Evolutionary conservation across 1,284 basidiomycete genomes (phyloP).

Genomic region (Fistulinella cinereoalba): DNA sequence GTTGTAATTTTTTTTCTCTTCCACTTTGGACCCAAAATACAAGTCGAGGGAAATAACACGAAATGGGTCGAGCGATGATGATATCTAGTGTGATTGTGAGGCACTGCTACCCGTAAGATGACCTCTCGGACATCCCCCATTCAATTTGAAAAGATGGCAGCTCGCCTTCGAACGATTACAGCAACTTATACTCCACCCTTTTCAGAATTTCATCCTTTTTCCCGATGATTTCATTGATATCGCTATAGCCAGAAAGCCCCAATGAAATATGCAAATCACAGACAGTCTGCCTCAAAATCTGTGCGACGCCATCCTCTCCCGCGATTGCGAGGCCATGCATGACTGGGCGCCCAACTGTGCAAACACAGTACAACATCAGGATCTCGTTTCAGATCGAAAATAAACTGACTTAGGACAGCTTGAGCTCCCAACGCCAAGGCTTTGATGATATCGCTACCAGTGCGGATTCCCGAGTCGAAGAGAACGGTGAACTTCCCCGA

Average conservation of each 20-base stretch:
- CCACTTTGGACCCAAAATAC: constrained; percentile 20
- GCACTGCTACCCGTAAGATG: too few species aligned
- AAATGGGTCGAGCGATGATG: too few species aligned
- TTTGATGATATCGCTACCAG: constrained; percentile 74
- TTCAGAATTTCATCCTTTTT: background rate
- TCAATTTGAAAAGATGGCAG: too few species aligned
- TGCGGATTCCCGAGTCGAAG: constrained; percentile 79
- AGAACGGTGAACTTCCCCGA: constrained; percentile 63
- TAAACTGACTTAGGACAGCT: constrained; percentile 54
- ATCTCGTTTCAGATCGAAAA: background rate
- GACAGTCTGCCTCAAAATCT: constrained; percentile 48
- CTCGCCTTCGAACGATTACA: too few species aligned
- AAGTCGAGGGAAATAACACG: too few species aligned
- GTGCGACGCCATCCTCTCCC: constrained; percentile 53
- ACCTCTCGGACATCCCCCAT: too few species aligned
- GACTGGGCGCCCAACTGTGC: constrained; percentile 44
- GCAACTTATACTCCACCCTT: background rate
- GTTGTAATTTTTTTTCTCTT: constrained; percentile 31
- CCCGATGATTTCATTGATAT: constrained; percentile 29
- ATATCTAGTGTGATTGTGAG: too few species aligned
- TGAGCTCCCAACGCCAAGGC: constrained; percentile 70
- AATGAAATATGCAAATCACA: constrained; percentile 57
- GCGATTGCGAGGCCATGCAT: constrained; percentile 54
- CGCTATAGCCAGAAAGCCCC: constrained; percentile 39
- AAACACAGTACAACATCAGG: background rate